Evolutionary conservation across 108 stramenopile genomes (phyloP), one percentile per base, ranked within the genome.

Genomic region (Cylindrotheca fusiformis): DNA sequence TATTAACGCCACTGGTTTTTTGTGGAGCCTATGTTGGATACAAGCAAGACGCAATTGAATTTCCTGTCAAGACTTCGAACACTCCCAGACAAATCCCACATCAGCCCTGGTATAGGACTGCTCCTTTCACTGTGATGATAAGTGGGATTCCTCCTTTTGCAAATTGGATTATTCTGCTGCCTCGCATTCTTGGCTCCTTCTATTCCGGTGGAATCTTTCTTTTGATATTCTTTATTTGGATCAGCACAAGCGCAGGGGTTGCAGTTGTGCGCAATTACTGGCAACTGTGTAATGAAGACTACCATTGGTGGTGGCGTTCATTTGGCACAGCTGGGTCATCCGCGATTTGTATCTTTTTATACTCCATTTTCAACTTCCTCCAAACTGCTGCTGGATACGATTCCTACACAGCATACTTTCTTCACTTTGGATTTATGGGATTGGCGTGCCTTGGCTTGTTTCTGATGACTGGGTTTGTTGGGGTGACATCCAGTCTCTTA

Each of bases 231-330:
- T 18, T 85, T 52, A 95, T 97, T 73, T 82, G 96, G 36, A 24
- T 88, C 31, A 63, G 90, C 44, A 95, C 94, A 14, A 90, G 88
- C 67, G 92, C 95, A 4, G 93, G 93, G 76, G 94, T 96, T 61
- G 86, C 90, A 52, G 79, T 96, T 41, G 79, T 97, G 17, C 75
- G 95, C 76, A 78, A 68, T 75, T 97, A 96, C 87, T 95, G 95
- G 72, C 93, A 91, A 73, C 87, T 96, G 12, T 91, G 91, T 58
- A 72, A 81, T 18, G 95, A 96, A 80, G 89, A 97, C 73, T 94
- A 96, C 76, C 85, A 86, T 69, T 97, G 97, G 97, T 96, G 97
- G 95, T 97, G 97, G 97, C 80, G 94, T 33, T 83, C 89, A 55
- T 88, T 94, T 65, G 55, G 75, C 55, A 75, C 84, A 55, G 71